Conservation (phyloP, 768 basidiomycete species). For the Cystobasidium tubakii region DNA sequence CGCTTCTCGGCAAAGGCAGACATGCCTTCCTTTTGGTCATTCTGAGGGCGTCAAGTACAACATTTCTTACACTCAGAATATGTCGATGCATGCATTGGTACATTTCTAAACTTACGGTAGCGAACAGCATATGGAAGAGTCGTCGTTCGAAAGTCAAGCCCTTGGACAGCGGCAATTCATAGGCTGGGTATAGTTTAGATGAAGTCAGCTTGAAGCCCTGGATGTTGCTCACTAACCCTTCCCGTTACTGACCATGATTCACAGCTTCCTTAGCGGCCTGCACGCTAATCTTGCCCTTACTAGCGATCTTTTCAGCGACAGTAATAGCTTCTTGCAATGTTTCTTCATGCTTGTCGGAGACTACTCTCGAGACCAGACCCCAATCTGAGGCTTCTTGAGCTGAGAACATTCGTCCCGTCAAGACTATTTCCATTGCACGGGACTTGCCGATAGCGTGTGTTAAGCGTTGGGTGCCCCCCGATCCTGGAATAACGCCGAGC, state of each 20-base stretch:
- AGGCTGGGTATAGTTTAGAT: slow-evolving; percentile 55
- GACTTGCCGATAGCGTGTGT: slow-evolving; percentile 81
- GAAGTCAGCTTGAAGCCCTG: neutral
- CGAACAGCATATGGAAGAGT: slow-evolving; percentile 84
- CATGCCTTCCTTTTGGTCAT: slow-evolving; percentile 62
- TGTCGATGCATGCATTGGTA: slow-evolving; percentile 13
- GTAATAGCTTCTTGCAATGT: slow-evolving; percentile 81
- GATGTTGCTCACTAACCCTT: too few relatives aligned
- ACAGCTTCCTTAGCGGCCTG: slow-evolving; percentile 88
- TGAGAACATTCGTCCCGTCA: slow-evolving; percentile 74
- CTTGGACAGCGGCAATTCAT: slow-evolving; percentile 71
- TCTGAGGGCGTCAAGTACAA: slow-evolving; percentile 19
- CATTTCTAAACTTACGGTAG: slow-evolving; percentile 55
- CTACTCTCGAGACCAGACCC: slow-evolving; percentile 80
- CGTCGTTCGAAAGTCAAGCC: slow-evolving; percentile 81
- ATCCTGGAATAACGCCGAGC: slow-evolving; percentile 87
- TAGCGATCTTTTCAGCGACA: slow-evolving; percentile 70
- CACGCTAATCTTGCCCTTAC: slow-evolving; percentile 74
- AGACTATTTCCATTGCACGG: slow-evolving; percentile 84
- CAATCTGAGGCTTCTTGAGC: slow-evolving; percentile 77
- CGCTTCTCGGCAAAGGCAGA: slow-evolving; percentile 88
- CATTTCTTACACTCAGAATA: too few relatives aligned
- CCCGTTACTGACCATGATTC: slow-evolving; percentile 61
- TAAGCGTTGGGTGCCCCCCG: slow-evolving; percentile 87
- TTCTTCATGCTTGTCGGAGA: slow-evolving; percentile 65